phyloP scores from a whole-genome alignment of 2,329 filamentous ascomycete species.

The Cladosporium halotolerans region DNA sequence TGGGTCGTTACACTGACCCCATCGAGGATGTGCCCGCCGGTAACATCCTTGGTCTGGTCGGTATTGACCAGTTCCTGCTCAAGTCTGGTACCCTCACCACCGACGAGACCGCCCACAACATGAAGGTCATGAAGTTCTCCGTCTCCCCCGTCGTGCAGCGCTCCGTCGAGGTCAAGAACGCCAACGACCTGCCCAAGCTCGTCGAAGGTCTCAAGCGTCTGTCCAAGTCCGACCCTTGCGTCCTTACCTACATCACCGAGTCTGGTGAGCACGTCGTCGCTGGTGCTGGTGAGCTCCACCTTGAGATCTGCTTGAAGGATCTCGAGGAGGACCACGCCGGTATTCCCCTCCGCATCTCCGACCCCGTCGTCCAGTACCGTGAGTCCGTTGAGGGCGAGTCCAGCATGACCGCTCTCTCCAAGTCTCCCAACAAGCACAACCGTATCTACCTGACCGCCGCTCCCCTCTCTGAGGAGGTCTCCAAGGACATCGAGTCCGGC shows the following conservation, averaged over 20 bases:
- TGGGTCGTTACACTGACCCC: conserved; percentile 98
- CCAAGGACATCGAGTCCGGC: conserved; percentile 81
- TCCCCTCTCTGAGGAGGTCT: conserved; percentile 87
- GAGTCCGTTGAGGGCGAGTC: conserved; percentile 84
- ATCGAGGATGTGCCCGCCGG: conserved; percentile 98
- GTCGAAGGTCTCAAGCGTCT: conserved; percentile 99
- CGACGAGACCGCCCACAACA: conserved; percentile 95
- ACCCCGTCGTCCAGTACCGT: conserved; percentile 97
- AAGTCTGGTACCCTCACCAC: conserved; percentile 99
- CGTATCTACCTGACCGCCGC: conserved; percentile 94
- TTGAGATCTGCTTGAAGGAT: conserved; percentile 99
- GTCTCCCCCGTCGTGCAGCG: conserved; percentile 98
- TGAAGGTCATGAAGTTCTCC: conserved; percentile 99
- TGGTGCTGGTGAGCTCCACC: conserved; percentile 97
- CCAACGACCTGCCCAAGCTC: conserved; percentile 98
- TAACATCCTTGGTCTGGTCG: conserved; percentile 99
- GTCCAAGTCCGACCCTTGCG: conserved; percentile 99
- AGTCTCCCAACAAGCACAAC: conserved; percentile 99
- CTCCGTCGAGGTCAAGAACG: conserved; percentile 99
- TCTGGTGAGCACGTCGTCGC: conserved; percentile 99
- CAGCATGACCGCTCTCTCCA: conserved; percentile 93
- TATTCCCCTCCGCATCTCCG: conserved; percentile 95
- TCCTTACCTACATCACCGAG: conserved; percentile 80
- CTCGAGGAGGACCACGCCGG: conserved; percentile 98
- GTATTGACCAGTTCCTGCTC: conserved; percentile 99